Conservation (phyloP, 2,329 filamentous ascomycete species). For the Ceratocystis diversiconidia region DNA sequence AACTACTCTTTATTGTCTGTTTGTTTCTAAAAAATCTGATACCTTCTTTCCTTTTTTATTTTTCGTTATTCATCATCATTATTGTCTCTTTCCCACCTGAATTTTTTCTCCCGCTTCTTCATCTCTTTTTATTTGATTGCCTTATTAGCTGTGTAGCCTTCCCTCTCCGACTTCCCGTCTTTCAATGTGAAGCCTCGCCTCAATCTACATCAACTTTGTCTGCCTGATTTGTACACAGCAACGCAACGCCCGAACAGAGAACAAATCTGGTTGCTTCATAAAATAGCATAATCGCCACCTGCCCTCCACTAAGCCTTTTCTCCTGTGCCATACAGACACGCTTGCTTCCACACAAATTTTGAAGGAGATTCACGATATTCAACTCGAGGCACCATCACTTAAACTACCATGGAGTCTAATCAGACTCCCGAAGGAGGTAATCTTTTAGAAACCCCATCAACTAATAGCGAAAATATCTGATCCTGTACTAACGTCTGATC, state of each 20-base stretch:
- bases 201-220: not conserved
- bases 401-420: not conserved
- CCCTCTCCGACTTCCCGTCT: not conserved
- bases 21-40: not conserved
- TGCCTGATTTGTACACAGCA: not conserved
- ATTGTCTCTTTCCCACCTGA: not conserved
- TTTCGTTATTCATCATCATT: not conserved
- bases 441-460: not conserved
- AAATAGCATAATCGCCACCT: not conserved
- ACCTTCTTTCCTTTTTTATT: not conserved
- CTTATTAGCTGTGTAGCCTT: not conserved
- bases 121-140: not conserved
- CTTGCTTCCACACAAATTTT: not conserved
- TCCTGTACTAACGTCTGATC: constrained; percentile 1
- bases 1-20: constrained; percentile 1
- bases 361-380: not conserved
- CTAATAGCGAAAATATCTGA: not conserved
- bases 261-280: not conserved
- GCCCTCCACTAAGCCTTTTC: too few species aligned
- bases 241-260: not conserved
- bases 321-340: too few species aligned
- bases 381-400: not conserved
- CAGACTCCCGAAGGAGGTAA: not conserved
- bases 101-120: not conserved
- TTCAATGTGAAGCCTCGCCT: not conserved